A percentile compares a stretch with the other conserved stretches of the same genome.
Evolutionary conservation across 768 basidiomycete species (phyloP).

Genomic region (Pleurotus ostreatus): DNA sequence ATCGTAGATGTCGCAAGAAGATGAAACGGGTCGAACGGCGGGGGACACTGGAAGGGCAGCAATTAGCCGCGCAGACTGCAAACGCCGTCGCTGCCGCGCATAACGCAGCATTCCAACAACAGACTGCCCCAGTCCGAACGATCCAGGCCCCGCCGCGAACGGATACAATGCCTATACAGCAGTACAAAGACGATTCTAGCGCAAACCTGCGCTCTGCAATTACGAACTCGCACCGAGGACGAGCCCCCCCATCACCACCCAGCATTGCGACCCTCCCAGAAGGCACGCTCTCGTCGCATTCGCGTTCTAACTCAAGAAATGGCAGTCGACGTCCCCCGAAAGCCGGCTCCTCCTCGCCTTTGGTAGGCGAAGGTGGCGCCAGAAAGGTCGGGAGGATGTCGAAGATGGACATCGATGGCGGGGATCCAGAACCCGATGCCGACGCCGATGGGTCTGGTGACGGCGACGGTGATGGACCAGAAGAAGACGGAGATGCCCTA

Average conservation of each 20-base stretch:
- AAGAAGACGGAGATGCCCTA: constrained; percentile 7
- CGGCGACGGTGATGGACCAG: constrained; percentile 11
- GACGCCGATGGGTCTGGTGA: constrained; percentile 20
- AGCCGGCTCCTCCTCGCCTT: constrained; percentile 10
- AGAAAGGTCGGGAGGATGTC: constrained; percentile 6
- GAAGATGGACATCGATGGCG: constrained; percentile 19
- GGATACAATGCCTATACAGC: background rate
- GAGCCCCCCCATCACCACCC: constrained; percentile 14
- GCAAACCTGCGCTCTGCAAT: constrained; percentile 4
- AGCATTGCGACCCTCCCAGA: constrained; percentile 8
- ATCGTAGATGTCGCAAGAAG: constrained; percentile 68
- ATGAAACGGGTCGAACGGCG: constrained; percentile 81
- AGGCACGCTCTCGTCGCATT: constrained; percentile 10
- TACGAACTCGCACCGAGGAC: constrained; percentile 1
- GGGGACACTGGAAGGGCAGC: constrained; percentile 54
- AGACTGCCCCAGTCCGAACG: background rate
- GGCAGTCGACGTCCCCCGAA: constrained; percentile 6
- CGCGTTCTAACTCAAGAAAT: constrained; percentile 20
- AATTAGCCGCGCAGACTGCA: constrained; percentile 13
- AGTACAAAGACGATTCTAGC: background rate
- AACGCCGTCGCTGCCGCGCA: constrained; percentile 12
- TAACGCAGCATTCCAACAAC: constrained; percentile 10
- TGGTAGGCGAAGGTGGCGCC: constrained; percentile 11
- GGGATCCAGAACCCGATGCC: constrained; percentile 11
- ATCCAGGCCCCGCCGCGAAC: background rate